Percentiles rank a stretch among this genome's conserved stretches.
Conservation (phyloP, 164 flowering plant species). For the Aristolochia fimbriata region DNA sequence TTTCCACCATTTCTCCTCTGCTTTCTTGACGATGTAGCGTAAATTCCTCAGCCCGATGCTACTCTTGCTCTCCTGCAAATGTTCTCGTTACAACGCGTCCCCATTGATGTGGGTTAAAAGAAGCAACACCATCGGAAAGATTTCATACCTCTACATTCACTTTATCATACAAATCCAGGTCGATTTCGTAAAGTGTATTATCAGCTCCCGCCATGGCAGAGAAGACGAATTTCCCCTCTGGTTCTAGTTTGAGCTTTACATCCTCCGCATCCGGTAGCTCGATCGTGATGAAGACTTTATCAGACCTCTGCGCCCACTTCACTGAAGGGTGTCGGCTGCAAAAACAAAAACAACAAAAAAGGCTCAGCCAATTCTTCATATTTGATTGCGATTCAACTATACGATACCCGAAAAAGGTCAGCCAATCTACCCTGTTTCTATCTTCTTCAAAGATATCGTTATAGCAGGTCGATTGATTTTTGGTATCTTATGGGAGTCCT, state of each 20-base stretch:
- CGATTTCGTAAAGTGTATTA: slow-evolving; percentile 39
- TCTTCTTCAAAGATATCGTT: neutral
- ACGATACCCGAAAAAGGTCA: too few relatives aligned
- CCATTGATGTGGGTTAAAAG: neutral
- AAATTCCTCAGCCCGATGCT: slow-evolving; percentile 43
- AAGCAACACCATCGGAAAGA: neutral
- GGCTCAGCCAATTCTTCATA: neutral
- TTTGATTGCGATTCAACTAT: too few relatives aligned
- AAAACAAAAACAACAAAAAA: neutral
- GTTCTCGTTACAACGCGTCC: neutral
- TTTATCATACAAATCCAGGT: slow-evolving; percentile 44
- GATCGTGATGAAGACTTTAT: slow-evolving; percentile 40
- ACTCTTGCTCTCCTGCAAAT: slow-evolving; percentile 55
- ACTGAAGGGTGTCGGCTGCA: slow-evolving; percentile 67
- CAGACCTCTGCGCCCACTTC: slow-evolving; percentile 70
- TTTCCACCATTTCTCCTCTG: slow-evolving; percentile 68
- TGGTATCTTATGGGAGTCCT: neutral
- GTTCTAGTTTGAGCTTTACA: slow-evolving; percentile 57
- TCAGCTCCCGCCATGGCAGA: slow-evolving; percentile 38
- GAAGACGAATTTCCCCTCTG: slow-evolving; percentile 57
- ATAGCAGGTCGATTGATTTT: neutral
- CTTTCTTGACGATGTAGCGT: slow-evolving; percentile 47
- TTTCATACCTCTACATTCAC: slow-evolving; percentile 48
- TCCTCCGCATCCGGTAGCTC: slow-evolving; percentile 66
- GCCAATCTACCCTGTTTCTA: too few relatives aligned